Evolutionary conservation across 306 rosid genomes (phyloP), one percentile per base, ranked within the genome.

Genomic region (Sophora flavescens): DNA sequence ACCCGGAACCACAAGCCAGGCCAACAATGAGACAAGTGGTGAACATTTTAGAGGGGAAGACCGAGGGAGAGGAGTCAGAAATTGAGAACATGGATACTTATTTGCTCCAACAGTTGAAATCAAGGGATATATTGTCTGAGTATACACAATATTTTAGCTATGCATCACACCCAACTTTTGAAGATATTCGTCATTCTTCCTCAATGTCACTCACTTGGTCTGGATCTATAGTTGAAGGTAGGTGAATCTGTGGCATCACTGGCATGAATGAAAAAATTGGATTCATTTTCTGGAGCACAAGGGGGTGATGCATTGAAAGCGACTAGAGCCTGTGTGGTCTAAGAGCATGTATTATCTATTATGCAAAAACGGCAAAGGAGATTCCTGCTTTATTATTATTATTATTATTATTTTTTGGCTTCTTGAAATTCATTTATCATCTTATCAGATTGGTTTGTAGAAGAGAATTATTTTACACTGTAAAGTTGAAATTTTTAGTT

Each of bases 21-120:
- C 97, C 96, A n/a, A 81, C 80, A 14, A 90, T 91, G 91, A 89
- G 97, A 76, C 96, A 90, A 80, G 89, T 82, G 8, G 82, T 89
- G 87, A 86, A 83, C 15, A 18, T 94, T 28, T 84, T 94, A 39
- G 95, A 90, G 45, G 96, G 93, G 18, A 91, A 82, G 61, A 73
- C 26, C 1, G 90, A 85, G 11, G 81, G 53, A 5, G 81, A 85
- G 0, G 88, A 83, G 8, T 68, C 60, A 4, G 93, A 86, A 58
- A 70, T 52, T 54, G 96, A 91, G 73, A 87, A 78, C 1, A 77
- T 84, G 88, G 82, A 73, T 48, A 78, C 80, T 12, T 83, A 79
- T 85, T 75, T 94, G 89, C 87, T 90, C 0, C 74, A 78, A 51
- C 70, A 56, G 35, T 72, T 91, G 82, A 85, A 81, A 14, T 87